Conservation (phyloP, 2,329 filamentous ascomycete species). For the Sclerotinia nivalis region DNA sequence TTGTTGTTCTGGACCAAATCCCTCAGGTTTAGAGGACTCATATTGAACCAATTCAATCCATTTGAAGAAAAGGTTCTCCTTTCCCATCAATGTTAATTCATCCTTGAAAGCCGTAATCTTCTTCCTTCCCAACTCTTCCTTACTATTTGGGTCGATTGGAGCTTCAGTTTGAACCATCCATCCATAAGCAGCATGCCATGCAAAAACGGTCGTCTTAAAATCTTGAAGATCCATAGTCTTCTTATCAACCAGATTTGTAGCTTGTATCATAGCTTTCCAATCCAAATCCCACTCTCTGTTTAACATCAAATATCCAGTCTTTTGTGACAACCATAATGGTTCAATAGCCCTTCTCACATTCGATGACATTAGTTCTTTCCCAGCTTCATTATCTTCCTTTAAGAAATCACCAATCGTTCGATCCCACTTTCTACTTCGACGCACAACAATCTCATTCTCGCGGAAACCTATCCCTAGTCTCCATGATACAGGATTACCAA, state of each 20-base stretch:
- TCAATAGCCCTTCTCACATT: constrained; percentile 69
- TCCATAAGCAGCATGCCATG: constrained; percentile 66
- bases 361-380: constrained; percentile 58
- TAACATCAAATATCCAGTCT: constrained; percentile 87
- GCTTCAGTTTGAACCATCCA: constrained; percentile 71
- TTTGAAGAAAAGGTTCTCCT: constrained; percentile 85
- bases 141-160: constrained; percentile 48
- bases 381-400: constrained; percentile 50
- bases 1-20: constrained; percentile 75
- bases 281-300: constrained; percentile 86
- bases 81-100: constrained; percentile 70
- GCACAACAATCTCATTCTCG: constrained; percentile 77
- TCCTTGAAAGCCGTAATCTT: constrained; percentile 83
- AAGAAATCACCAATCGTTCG: constrained; percentile 46
- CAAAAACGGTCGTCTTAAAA: constrained; percentile 69
- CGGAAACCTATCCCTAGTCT: constrained; percentile 73
- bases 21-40: constrained; percentile 75
- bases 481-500: constrained; percentile 69
- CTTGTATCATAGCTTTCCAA: constrained; percentile 76
- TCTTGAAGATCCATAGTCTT: constrained; percentile 61
- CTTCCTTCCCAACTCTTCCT: constrained; percentile 64
- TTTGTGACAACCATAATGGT: constrained; percentile 64
- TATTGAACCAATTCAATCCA: constrained; percentile 94
- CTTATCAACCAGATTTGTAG: constrained; percentile 67
- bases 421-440: constrained; percentile 75